Evolutionary conservation across 2,329 filamentous ascomycete species (phyloP).

Genomic region (Helotiales sp.): DNA sequence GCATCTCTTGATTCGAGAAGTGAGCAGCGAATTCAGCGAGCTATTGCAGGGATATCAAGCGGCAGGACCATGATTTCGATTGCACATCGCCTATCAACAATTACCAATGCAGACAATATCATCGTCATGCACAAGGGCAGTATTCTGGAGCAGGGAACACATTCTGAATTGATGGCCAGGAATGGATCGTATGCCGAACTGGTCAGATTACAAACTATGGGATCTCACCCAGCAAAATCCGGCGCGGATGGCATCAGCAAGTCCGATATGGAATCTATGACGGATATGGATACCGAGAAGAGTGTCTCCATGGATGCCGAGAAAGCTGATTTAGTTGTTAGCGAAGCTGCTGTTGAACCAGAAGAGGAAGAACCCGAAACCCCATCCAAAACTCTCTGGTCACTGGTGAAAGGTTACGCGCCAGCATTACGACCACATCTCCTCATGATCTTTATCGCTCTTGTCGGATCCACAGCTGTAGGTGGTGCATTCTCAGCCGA

Average conservation of each 20-base stretch:
- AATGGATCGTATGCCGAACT: conserved; percentile 56
- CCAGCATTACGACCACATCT: conserved; percentile 21
- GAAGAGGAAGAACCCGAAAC: conserved; percentile 26
- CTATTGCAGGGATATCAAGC: conserved; percentile 77
- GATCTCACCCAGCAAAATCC: conserved; percentile 26
- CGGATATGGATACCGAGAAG: conserved; percentile 22
- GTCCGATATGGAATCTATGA: conserved; percentile 20
- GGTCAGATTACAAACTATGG: conserved; percentile 46
- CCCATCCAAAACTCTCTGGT: conserved; percentile 26
- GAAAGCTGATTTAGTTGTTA: background rate
- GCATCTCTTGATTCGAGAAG: conserved; percentile 79
- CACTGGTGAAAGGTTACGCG: conserved; percentile 22
- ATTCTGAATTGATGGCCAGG: conserved; percentile 68
- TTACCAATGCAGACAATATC: conserved; percentile 88
- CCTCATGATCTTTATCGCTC: conserved; percentile 42
- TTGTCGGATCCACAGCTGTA: conserved; percentile 56
- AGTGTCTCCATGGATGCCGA: background rate
- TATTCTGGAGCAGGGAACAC: conserved; percentile 77
- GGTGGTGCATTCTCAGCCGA: conserved; percentile 59
- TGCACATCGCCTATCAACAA: conserved; percentile 86
- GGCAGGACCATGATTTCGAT: conserved; percentile 92
- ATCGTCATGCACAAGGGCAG: conserved; percentile 76
- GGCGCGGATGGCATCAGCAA: conserved; percentile 19
- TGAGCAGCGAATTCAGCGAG: conserved; percentile 87
- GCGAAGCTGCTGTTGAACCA: conserved; percentile 4